phyloP scores from a whole-genome alignment of 2,329 filamentous ascomycete species.

The Fusarium praegraminearum region DNA sequence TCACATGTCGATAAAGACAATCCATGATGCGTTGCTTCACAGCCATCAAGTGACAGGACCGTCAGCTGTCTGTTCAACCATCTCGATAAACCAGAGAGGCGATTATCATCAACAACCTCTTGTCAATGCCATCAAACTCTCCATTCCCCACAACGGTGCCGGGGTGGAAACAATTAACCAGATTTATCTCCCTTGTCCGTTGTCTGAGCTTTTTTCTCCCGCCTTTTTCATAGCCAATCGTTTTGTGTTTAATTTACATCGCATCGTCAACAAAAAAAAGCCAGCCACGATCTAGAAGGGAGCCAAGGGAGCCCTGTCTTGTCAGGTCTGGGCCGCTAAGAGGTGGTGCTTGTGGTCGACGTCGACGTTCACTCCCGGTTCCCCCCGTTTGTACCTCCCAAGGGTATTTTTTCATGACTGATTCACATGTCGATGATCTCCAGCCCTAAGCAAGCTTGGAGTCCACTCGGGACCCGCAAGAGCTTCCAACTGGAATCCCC shows the following conservation, averaged over 20 bases:
- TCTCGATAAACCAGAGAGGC: conserved; percentile 7
- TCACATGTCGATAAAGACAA: conserved; percentile 29
- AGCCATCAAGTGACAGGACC: conserved; percentile 10
- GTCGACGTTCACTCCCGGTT: conserved; percentile 42
- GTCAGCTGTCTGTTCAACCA: conserved; percentile 1
- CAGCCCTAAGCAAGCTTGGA: conserved; percentile 41
- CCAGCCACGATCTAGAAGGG: conserved; percentile 18
- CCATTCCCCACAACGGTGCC: conserved; percentile 24
- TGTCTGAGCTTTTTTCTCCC: conserved; percentile 29
- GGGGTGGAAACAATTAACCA: conserved; percentile 29
- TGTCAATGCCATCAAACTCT: not conserved
- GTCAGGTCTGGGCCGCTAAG: conserved; percentile 19
- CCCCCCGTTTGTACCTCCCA: conserved; percentile 31
- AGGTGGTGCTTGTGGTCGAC: conserved; percentile 28
- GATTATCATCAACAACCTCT: not conserved
- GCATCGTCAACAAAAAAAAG: conserved; percentile 39
- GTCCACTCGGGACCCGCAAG: conserved; percentile 40
- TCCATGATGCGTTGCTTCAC: conserved; percentile 18
- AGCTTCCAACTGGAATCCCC: conserved; percentile 40
- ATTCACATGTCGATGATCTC: conserved; percentile 50
- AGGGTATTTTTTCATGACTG: conserved; percentile 15
- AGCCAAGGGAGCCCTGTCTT: conserved; percentile 5
- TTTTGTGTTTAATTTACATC: conserved; percentile 37
- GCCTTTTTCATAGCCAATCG: conserved; percentile 28
- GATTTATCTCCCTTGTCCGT: conserved; percentile 35